Evolutionary conservation across 108 stramenopile species (phyloP).

Genomic region (Parmales sp.): DNA sequence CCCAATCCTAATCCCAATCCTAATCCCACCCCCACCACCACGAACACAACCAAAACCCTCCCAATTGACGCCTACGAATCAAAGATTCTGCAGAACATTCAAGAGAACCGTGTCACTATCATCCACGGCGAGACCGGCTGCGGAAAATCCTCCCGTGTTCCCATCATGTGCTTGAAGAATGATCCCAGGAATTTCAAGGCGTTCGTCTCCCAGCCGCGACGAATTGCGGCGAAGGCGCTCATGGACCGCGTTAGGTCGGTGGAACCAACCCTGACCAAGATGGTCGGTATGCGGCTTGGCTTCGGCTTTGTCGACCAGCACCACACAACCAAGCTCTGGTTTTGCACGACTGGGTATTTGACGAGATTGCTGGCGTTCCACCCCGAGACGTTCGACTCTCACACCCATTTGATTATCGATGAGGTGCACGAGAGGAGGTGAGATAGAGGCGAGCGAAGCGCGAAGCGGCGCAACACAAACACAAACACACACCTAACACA

Average conservation of each 20-base stretch:
- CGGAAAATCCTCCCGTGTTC: slow-evolving; percentile 70
- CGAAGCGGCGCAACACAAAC: background rate
- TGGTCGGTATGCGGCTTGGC: slow-evolving; percentile 74
- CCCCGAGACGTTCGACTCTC: slow-evolving; percentile 51
- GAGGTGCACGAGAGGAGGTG: slow-evolving; percentile 30
- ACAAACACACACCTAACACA: slow-evolving; percentile 16
- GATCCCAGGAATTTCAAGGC: slow-evolving; percentile 62
- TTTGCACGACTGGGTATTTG: slow-evolving; percentile 83
- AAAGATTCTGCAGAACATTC: too few species aligned
- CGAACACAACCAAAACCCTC: too few species aligned
- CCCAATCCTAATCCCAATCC: too few species aligned
- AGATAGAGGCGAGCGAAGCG: background rate
- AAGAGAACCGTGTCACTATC: too few species aligned
- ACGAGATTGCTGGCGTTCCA: slow-evolving; percentile 72
- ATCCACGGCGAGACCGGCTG: slow-evolving; percentile 82
- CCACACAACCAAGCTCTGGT: slow-evolving; percentile 57
- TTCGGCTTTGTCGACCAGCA: slow-evolving; percentile 65
- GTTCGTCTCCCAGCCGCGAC: slow-evolving; percentile 74
- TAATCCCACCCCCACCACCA: too few species aligned
- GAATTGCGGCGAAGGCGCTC: slow-evolving; percentile 76
- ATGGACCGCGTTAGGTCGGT: slow-evolving; percentile 62
- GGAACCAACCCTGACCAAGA: slow-evolving; percentile 44
- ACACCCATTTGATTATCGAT: slow-evolving; percentile 74
- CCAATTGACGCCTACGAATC: too few species aligned
- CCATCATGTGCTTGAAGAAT: slow-evolving; percentile 64